Percentiles rank a stretch among this genome's conserved stretches.
Conservation (phyloP, 2,329 filamentous ascomycete genomes). For the Dryadomyces sulphureus region DNA sequence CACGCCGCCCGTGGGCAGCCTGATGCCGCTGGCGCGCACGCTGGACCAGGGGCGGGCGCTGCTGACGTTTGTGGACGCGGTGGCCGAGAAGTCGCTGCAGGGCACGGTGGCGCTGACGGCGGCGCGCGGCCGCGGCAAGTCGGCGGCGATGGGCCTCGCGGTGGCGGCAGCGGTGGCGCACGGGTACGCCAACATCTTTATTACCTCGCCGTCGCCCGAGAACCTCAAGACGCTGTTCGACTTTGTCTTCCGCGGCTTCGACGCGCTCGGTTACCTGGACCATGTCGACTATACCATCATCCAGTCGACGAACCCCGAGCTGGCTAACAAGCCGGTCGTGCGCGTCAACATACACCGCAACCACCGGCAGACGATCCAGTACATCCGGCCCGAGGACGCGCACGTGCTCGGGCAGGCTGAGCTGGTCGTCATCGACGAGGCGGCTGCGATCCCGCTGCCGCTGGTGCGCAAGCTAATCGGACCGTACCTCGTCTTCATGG, state of each 20-base stretch:
- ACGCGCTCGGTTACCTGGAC: conserved; percentile 83
- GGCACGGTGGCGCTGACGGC: conserved; percentile 91
- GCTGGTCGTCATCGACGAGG: conserved; percentile 90
- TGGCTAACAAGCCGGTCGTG: conserved; percentile 90
- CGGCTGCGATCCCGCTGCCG: conserved; percentile 87
- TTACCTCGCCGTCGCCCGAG: conserved; percentile 92
- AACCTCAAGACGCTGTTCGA: conserved; percentile 98
- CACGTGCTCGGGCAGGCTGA: conserved; percentile 93
- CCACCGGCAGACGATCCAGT: conserved; percentile 95
- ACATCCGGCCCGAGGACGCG: conserved; percentile 91
- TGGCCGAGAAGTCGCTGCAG: conserved; percentile 85
- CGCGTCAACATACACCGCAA: conserved; percentile 89
- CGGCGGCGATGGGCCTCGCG: conserved; percentile 84
- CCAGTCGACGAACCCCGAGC: conserved; percentile 94
- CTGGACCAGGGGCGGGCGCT: conserved; percentile 93
- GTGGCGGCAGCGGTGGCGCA: conserved; percentile 89
- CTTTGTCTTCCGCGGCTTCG: conserved; percentile 96
- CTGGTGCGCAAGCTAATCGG: conserved; percentile 90
- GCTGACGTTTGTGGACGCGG: conserved; percentile 92
- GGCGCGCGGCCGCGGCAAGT: conserved; percentile 90
- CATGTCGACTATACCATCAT: conserved; percentile 97
- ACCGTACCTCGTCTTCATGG: conserved; percentile 96
- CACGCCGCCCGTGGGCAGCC: conserved; percentile 68
- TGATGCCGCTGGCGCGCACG: conserved; percentile 76
- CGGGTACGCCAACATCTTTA: conserved; percentile 98